These are phyloP conservation scores for Phlyctochytrium bullatum DNA, from an alignment of 192 early-diverging fungal species.

Conservation along the genomic window DNA sequence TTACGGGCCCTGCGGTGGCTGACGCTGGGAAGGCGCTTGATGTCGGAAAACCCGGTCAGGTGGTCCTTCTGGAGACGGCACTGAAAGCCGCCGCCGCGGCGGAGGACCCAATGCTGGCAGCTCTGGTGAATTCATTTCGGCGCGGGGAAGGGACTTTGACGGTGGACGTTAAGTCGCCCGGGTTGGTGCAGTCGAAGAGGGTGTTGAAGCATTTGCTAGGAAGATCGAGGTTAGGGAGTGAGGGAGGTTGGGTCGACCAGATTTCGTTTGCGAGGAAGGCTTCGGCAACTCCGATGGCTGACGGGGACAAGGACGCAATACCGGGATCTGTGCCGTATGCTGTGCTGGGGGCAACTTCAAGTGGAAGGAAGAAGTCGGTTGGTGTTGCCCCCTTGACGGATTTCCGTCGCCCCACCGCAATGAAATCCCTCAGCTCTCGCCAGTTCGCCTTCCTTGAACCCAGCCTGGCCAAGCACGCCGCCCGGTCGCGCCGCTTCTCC, in stretches of 20 bases:
- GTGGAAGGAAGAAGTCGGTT: too few species aligned
- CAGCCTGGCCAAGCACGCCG: neutral
- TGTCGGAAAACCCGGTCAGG: neutral
- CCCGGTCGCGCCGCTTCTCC: neutral
- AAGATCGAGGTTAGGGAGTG: neutral
- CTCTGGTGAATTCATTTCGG: neutral
- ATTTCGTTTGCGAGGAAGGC: neutral
- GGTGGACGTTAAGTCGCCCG: neutral
- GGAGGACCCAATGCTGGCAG: neutral
- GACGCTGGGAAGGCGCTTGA: neutral
- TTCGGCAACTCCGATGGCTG: neutral
- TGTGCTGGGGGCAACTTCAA: too few species aligned
- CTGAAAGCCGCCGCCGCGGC: neutral
- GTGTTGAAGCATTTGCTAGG: neutral
- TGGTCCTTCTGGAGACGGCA: neutral
- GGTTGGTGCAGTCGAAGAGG: too few species aligned
- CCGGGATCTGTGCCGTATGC: too few species aligned
- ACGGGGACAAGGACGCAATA: too few species aligned
- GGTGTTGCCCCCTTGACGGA: too few species aligned
- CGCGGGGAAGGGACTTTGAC: neutral
- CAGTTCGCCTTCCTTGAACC: neutral
- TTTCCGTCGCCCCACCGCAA: too few species aligned
- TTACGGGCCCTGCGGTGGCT: neutral
- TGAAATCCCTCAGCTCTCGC: too few species aligned
- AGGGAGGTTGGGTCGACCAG: neutral